Evolutionary conservation across 495 filamentous ascomycete genomes (phyloP), one percentile per base, ranked within the genome.

Genomic region (Tuber umbilicatum): DNA sequence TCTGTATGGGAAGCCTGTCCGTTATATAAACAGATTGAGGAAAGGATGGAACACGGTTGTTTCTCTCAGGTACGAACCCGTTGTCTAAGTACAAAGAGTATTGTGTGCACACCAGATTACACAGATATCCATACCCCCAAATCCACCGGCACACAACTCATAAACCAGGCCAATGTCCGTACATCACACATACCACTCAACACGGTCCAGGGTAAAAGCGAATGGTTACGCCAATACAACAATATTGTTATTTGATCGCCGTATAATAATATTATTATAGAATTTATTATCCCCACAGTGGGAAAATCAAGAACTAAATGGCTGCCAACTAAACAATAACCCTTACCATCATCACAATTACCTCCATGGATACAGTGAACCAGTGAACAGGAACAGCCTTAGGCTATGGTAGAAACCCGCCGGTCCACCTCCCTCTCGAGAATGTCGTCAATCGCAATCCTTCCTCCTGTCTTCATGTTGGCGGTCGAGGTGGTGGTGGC

Each of bases 391-490:
- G n/a, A 23, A 37, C 68, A 23, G 27, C 68, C 70, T 83, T 84
- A 87, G 74, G 85, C 85, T 75, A 83, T 82, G 68, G 86, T 83
- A 70, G 82, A 80, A 68, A 85, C 82, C 73, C 82, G 82, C 70
- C 79, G 76, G 42, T 81, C 81, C 69, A 83, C 83, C 76, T 85
- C 83, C 50, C 82, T 76, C 72, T 86, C 85, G 68, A 86, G 80
- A 27, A 85, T 80, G 68, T 79, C 80, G 39, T 81, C 80, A 31
- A 84, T 81, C 69, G 81, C 72, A 14, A 81, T 73, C 6, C 82
- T 83, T 42, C 76, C 73, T n/a, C 84, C 85, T 41, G 85, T 83
- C 81, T 87, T 86, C 83, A 89, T 86, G 78, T 87, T 85, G 45
- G 83, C 78, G 39, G 85, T 79, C n/a, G 86, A 35, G n/a, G 68